A percentile compares a stretch with the other conserved stretches of the same genome.
phyloP scores from a whole-genome alignment of 805 yeast species.

The Starmerella stigmatis region DNA sequence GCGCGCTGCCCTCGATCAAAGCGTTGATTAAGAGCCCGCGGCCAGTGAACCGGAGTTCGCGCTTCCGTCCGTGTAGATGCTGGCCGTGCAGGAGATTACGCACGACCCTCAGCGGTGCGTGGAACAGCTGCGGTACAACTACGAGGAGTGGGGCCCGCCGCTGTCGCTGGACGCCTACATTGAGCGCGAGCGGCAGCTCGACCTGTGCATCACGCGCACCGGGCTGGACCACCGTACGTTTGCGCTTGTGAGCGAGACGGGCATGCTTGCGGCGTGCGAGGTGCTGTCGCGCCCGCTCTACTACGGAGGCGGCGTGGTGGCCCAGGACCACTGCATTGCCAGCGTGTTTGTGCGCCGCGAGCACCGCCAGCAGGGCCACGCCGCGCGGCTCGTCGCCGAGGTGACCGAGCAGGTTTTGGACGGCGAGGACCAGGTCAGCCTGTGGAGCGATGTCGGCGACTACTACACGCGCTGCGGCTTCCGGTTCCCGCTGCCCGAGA shows the following conservation, averaged over 20 bases:
- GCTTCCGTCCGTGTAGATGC: background rate
- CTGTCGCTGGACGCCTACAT: constrained; percentile 9
- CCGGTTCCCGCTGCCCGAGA: constrained; percentile 8
- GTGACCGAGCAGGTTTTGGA: background rate
- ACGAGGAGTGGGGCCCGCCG: constrained; percentile 16
- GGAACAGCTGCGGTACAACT: constrained; percentile 6
- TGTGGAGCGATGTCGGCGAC: constrained; percentile 21
- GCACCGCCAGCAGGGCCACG: constrained; percentile 9
- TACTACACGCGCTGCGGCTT: constrained; percentile 16
- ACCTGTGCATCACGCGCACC: background rate
- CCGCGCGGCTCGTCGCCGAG: background rate
- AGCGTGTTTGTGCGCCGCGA: constrained; percentile 13
- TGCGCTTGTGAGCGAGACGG: constrained; percentile 3
- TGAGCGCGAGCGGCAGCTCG: constrained; percentile 7
- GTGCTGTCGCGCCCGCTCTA: constrained; percentile 18
- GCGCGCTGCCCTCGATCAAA: background rate
- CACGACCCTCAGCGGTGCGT: constrained; percentile 1
- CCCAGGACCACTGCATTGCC: constrained; percentile 12
- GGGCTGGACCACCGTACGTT: constrained; percentile 10
- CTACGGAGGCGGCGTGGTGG: constrained; percentile 6
- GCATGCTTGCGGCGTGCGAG: constrained; percentile 16
- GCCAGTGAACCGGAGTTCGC: no score
- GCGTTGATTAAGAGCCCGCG: background rate
- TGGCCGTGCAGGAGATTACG: constrained; percentile 12
- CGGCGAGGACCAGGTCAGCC: constrained; percentile 8